Evolutionary conservation across 2,329 filamentous ascomycete genomes (phyloP), one percentile per base, ranked within the genome.

Genomic region (Chaetomium strumarium): DNA sequence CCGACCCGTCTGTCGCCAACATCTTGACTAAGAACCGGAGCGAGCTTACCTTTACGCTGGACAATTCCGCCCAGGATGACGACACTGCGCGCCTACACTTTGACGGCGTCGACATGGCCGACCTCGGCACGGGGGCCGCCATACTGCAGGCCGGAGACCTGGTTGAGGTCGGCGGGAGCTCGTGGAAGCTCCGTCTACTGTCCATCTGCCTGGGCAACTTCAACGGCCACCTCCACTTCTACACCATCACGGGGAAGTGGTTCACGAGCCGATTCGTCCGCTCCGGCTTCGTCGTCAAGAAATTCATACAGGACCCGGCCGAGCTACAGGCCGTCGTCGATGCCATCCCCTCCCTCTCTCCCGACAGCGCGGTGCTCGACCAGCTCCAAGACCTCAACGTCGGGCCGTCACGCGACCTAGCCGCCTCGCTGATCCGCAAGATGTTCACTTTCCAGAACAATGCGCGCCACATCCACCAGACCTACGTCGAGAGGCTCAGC

Each of bases 151-250:
- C 75, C 2, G 78, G 78, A 39, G 78, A 80, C 57, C 63, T 81
- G 41, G 68, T 81, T 20, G 78, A 81, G 59, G 58, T 79, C 54
- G 37, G 55, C 37, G 55, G 59, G 3, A 54, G 62, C 29, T 54
- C 58, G 38, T 63, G 41, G 56, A 59, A 75, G 24, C 66, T 74
- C 17, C 73, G 75, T 5, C 56, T 79, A 14, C 67, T 83, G 41
- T 79, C 72, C 12, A 63, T 83, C 41, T 80, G 76, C 57, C 67
- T 83, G 8, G 78, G 78, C 13, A 72, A 67, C 49, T 72, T 77
- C 57, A 72, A 75, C 37, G 72, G 72, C 16, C 68, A 74, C 39
- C 70, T 79, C 58, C 77, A 81, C 62, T 80, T 76, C 62, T 81
- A 80, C 63, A 74, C 75, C 30, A 71, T 64, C 57, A 75, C 71